Percentiles rank a stretch among this genome's conserved stretches.
Conservation (phyloP, 768 basidiomycete genomes). For the Neoboletus brunneissimus region DNA sequence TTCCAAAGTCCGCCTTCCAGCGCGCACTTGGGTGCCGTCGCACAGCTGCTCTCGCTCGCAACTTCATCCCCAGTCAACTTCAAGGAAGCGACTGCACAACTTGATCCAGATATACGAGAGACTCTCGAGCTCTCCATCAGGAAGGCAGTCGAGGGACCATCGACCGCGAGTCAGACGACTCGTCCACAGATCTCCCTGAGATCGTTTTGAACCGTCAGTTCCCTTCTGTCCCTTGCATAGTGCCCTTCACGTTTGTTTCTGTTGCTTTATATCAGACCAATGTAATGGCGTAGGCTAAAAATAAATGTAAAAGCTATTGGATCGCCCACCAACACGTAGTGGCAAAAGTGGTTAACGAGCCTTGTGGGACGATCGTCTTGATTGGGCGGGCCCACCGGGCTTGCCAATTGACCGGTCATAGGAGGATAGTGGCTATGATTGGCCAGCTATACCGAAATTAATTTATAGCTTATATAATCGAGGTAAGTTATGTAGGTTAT, state of each 20-base stretch:
- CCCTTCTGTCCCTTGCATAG: not conserved
- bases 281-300: not conserved
- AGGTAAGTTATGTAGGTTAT: not conserved
- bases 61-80: constrained; percentile 70
- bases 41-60: constrained; percentile 71
- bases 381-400: not conserved
- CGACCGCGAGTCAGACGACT: constrained; percentile 34
- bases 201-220: constrained; percentile 47
- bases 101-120: constrained; percentile 57
- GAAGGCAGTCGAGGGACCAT: constrained; percentile 58
- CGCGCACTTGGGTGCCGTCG: constrained; percentile 56
- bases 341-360: not conserved
- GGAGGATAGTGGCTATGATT: too few relatives aligned
- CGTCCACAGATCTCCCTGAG: constrained; percentile 81
- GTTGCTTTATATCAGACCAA: constrained; percentile 2
- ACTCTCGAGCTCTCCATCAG: constrained; percentile 76
- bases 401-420: not conserved
- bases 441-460: too few relatives aligned
- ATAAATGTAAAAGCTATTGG: not conserved
- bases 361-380: not conserved
- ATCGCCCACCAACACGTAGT: not conserved
- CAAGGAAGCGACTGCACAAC: constrained; percentile 74
- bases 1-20: constrained; percentile 40
- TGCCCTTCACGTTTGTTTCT: not conserved
- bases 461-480: not conserved